phyloP scores from a whole-genome alignment of 108 stramenopile species.

The Nitzschia putrida region DNA sequence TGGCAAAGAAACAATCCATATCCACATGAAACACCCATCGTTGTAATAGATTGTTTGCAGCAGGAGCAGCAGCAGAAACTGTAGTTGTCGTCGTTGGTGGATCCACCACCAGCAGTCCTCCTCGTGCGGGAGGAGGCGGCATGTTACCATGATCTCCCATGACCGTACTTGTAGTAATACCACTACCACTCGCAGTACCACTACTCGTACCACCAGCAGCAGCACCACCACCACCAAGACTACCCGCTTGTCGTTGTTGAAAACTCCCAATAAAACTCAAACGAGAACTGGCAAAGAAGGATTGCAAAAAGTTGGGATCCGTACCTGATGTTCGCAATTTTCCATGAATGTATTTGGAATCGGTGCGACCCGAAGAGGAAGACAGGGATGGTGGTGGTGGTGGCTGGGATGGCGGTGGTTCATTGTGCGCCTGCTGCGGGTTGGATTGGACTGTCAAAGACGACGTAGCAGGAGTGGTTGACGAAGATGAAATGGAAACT shows the following conservation, averaged over 20 bases:
- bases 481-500: too few relatives aligned
- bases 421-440: background rate
- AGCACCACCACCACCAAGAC: background rate
- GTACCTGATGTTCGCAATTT: constrained; percentile 50
- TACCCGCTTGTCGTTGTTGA: constrained; percentile 43
- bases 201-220: background rate
- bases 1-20: constrained; percentile 96
- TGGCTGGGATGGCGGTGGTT: background rate
- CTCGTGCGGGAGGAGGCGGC: too few relatives aligned
- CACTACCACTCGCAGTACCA: background rate
- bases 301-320: constrained; percentile 80
- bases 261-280: constrained; percentile 83
- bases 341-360: constrained; percentile 45
- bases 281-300: constrained; percentile 66
- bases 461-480: too few relatives aligned
- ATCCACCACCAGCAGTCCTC: too few relatives aligned
- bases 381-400: too few relatives aligned
- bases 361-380: constrained; percentile 18
- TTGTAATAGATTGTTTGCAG: constrained; percentile 20
- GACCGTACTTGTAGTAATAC: background rate
- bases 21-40: constrained; percentile 91
- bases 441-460: background rate
- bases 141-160: too few relatives aligned
- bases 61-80: too few relatives aligned
- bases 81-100: constrained; percentile 1